Evolutionary conservation across 345 rosid species (phyloP), one percentile per base, ranked within the genome.

Genomic region (Brassica rapa): DNA sequence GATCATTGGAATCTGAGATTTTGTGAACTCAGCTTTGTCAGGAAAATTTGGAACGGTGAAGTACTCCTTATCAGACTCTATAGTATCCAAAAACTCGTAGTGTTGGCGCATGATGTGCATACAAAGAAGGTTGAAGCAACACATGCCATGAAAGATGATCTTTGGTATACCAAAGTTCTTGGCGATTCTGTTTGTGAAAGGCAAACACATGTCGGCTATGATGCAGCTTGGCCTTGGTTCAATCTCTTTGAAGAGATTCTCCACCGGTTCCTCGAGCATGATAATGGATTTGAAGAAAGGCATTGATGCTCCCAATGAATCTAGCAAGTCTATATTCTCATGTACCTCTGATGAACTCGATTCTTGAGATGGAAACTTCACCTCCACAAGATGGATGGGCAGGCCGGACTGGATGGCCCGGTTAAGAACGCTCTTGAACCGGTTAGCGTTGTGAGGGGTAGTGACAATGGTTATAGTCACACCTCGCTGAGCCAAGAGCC

Each of bases 121-220:
- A 70, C 86, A 88, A 77, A 87, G 70, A 11, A 86, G 59, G 16
- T 70, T 63, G 65, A 89, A 89, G 70, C 90, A 87, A 33, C 84
- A 60, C 75, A 80, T 72, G 27, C 92, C 91, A 41, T 87, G 88
- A 55, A 92, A 92, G 60, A 69, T 57, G 62, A 92, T 77, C 73
- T 89, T 80, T 0, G 92, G 92, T 62, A 90, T 63, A 5, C 79
- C 66, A 59, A 87, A 83, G 35, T 74, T 83, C 39, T 39, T 59
- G 6, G 93, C 88, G 5, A 79, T 60, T 16, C 66, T 43, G 12
- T 61, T 51, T 9, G 88, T 85, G 67, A 80, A 88, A 21, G 88
- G 76, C 60, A 88, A 33, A 46, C 82, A 81, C 76, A 71, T 74
- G 76, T 90, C 93, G 3, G 86, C 85, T 4, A 89, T 84, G 25